Percentiles rank a stretch among this genome's conserved stretches.
phyloP scores from a whole-genome alignment of 2,329 filamentous ascomycete species.

The Lachnellula suecica region DNA sequence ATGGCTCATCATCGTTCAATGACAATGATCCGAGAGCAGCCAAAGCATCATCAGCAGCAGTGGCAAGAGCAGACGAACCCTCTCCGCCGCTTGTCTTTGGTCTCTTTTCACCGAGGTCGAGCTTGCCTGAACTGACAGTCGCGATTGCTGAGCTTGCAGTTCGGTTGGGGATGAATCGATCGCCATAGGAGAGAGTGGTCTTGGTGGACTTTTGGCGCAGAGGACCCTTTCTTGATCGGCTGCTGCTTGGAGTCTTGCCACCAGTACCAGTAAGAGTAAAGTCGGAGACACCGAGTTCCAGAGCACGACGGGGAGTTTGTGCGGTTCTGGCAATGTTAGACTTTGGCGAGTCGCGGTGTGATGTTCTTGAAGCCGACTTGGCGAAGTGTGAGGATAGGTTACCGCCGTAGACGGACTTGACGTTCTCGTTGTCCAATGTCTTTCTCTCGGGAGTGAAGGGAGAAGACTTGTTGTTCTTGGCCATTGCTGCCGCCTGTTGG shows the following conservation, averaged over 20 bases:
- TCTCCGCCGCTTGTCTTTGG: constrained; percentile 71
- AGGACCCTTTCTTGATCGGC: constrained; percentile 53
- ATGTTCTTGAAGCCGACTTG: constrained; percentile 63
- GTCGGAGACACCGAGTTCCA: constrained; percentile 91
- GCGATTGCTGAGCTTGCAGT: constrained; percentile 84
- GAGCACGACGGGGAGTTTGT: constrained; percentile 74
- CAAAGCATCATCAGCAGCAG: constrained; percentile 70
- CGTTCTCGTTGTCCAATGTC: constrained; percentile 52
- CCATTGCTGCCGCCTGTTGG: constrained; percentile 52
- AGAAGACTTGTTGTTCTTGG: constrained; percentile 61
- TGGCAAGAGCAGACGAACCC: constrained; percentile 73
- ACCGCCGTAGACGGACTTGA: constrained; percentile 71
- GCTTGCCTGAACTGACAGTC: constrained; percentile 79
- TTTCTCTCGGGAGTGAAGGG: constrained; percentile 73
- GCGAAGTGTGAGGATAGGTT: constrained; percentile 79
- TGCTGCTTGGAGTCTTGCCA: constrained; percentile 58
- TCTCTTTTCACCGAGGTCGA: constrained; percentile 68
- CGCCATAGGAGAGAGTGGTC: constrained; percentile 78
- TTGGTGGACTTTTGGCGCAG: constrained; percentile 61
- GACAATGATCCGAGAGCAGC: constrained; percentile 78
- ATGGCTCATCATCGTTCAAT: constrained; percentile 66
- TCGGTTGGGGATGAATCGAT: constrained; percentile 96
- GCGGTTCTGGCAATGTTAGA: constrained; percentile 84
- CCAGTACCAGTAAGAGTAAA: constrained; percentile 88
- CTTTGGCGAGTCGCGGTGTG: constrained; percentile 86